Evolutionary conservation across 164 flowering plant genomes (phyloP).

Genomic region (Macadamia integrifolia): DNA sequence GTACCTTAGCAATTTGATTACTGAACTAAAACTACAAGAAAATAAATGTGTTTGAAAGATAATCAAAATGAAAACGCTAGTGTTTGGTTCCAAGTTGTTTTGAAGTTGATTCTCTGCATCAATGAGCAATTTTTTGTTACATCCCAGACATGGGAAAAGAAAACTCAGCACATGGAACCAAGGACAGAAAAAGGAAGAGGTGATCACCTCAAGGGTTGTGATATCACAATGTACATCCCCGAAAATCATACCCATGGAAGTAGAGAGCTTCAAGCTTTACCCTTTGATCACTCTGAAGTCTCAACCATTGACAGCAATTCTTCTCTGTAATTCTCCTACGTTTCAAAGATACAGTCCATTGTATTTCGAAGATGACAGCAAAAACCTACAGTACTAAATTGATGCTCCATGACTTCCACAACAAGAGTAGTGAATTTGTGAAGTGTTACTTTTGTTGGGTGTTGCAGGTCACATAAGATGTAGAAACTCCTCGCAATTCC

Average conservation of each 20-base stretch:
- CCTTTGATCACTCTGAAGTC: conserved; percentile 47
- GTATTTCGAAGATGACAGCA: neutral
- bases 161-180: too few species aligned
- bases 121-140: neutral
- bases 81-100: too few species aligned
- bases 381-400: neutral
- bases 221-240: conserved; percentile 60
- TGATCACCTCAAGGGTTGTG: neutral
- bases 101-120: neutral
- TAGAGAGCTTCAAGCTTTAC: conserved; percentile 90
- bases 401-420: neutral
- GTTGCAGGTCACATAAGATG: conserved; percentile 68
- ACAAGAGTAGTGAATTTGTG: neutral
- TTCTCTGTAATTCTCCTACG: conserved; percentile 55
- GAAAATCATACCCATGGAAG: conserved; percentile 72
- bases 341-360: neutral
- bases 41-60: too few species aligned
- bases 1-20: too few species aligned
- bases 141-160: too few species aligned
- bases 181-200: too few species aligned
- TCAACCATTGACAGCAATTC: conserved; percentile 72
- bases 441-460: neutral
- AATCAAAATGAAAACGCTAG: too few species aligned
- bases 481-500: conserved; percentile 66
- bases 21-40: too few species aligned